Base-by-base conservation (phyloP, 306 rosid species). In the Luffa aegyptiaca region DNA sequence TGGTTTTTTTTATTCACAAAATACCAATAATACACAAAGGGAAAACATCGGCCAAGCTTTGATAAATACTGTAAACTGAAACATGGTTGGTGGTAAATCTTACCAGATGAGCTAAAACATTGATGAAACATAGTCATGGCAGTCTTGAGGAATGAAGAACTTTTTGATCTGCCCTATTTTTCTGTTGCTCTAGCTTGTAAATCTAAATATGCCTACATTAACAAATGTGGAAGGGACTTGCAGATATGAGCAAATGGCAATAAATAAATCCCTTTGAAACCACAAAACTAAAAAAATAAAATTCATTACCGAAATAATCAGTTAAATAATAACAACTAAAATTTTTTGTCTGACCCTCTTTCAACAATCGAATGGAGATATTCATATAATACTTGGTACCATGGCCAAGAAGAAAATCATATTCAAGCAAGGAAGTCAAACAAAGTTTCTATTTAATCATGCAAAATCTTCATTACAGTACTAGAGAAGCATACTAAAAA, bases 91-190 rank as follows among this genome's bases (percentile, higher is more conserved):
- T 41, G 51, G 21, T 18, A 51, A 58, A 42, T 58, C 92, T 81
- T 89, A 92, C 93, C 88, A 92, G 51, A 81, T 92, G 95, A 81
- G 92, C 97, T 79, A 90, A 70, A 21, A 90, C 95, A 3, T 88
- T 92, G 80, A 92, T 26, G 31, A 26, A 26, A 26, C 31, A 26
- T 26, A 26, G 31, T 26, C 31, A 26, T 26, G 31, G 31, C 31
- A 26, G 31, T 26, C 31, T 26, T 26, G 31, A 26, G 31, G 31
- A 26, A 26, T 26, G 31, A 26, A 26, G 0, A 26, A 26, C 31
- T 26, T 26, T 26, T 26, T 26, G 31, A 26, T 26, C 31, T 26
- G 31, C 31, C 31, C 31, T 26, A 26, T 26, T 26, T 26, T 26
- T 26, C 31, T 26, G 1, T 26, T 26, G 31, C 31, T 26, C 31